These are phyloP conservation scores for Scheffersomyces titani DNA, from an alignment of 1,139 yeast genomes.

Conservation along the genomic window DNA sequence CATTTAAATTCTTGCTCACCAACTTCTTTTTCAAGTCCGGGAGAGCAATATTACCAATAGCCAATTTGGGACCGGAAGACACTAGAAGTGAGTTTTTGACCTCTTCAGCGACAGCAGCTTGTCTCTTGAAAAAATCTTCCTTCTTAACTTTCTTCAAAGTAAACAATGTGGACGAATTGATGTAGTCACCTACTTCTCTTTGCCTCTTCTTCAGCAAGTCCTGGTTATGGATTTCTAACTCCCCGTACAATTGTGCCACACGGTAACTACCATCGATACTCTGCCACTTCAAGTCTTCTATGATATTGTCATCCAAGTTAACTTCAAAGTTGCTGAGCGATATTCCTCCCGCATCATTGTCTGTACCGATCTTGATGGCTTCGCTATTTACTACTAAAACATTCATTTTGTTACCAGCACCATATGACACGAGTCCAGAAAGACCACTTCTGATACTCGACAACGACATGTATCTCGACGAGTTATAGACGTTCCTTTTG, in stretches of 20 bases:
- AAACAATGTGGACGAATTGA: conserved; percentile 40
- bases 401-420: conserved; percentile 26
- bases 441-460: conserved; percentile 35
- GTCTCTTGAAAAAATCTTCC: conserved; percentile 14
- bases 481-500: conserved; percentile 22
- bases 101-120: conserved; percentile 7
- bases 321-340: conserved; percentile 69
- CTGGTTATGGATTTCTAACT: conserved; percentile 49
- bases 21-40: conserved; percentile 77
- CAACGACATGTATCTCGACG: conserved; percentile 35
- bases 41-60: conserved; percentile 86
- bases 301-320: conserved; percentile 66
- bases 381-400: conserved; percentile 39
- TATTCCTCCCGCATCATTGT: conserved; percentile 26
- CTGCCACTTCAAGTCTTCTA: conserved; percentile 78
- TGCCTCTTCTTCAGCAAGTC: conserved; percentile 12
- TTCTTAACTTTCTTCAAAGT: conserved; percentile 31
- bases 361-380: conserved; percentile 50
- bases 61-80: conserved; percentile 44
- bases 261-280: conserved; percentile 76
- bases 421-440: conserved; percentile 19
- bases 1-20: conserved; percentile 59
- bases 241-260: conserved; percentile 82
- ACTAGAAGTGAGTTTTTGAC: conserved; percentile 7
- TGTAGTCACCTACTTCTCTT: conserved; percentile 28